Conservation (phyloP, 2,329 filamentous ascomycete genomes). For the Podosphaera xanthii region DNA sequence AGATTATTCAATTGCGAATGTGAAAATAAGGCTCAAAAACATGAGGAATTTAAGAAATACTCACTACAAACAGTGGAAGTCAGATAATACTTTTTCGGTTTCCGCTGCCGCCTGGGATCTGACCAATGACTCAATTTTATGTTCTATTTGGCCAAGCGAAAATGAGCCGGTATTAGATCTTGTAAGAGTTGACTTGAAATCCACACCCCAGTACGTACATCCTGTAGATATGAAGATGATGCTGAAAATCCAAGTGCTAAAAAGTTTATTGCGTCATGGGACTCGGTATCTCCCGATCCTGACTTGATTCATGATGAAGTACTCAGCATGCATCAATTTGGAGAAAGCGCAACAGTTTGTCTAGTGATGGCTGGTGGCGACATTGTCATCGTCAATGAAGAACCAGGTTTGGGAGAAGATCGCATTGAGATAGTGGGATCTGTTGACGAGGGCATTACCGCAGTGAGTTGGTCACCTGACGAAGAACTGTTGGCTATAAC, state of each 20-base stretch:
- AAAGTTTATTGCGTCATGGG: slow-evolving; percentile 53
- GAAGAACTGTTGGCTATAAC: slow-evolving; percentile 73
- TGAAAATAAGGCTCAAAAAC: slow-evolving; percentile 2
- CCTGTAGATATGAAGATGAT: slow-evolving; percentile 18
- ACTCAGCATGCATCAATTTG: slow-evolving; percentile 63
- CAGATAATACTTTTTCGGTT: slow-evolving; percentile 30
- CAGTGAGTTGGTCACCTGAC: slow-evolving; percentile 83
- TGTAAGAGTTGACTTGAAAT: slow-evolving; percentile 26
- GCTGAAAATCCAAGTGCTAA: slow-evolving; percentile 16
- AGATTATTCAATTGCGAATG: not conserved
- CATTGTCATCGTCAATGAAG: slow-evolving; percentile 65
- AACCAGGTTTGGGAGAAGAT: slow-evolving; percentile 40
- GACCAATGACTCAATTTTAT: slow-evolving; percentile 53
- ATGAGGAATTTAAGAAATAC: slow-evolving; percentile 85
- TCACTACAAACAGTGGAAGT: slow-evolving; percentile 40
- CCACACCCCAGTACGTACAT: slow-evolving; percentile 15
- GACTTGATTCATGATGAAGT: slow-evolving; percentile 55
- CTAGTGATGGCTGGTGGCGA: slow-evolving; percentile 77
- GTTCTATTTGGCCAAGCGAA: slow-evolving; percentile 60
- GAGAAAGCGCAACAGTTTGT: slow-evolving; percentile 55
- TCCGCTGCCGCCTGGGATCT: slow-evolving; percentile 74
- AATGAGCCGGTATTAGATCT: slow-evolving; percentile 53
- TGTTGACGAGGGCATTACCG: slow-evolving; percentile 74
- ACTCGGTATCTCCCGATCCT: slow-evolving; percentile 59
- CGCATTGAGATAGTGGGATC: slow-evolving; percentile 90